Evolutionary conservation across 768 basidiomycete species (phyloP).

Genomic region (Phaeotremella skinneri): DNA sequence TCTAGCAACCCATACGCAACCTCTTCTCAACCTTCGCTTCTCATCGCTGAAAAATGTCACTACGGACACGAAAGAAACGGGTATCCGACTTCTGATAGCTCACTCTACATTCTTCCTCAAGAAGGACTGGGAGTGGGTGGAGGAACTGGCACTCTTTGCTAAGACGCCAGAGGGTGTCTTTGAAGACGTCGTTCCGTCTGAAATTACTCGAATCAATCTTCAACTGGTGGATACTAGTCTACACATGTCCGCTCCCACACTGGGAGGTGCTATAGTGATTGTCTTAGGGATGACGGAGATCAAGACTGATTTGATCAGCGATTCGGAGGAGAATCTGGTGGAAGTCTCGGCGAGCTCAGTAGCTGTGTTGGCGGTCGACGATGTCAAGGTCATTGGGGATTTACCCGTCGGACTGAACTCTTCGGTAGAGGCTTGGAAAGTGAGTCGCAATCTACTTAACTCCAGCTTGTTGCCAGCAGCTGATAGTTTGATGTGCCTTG

Average conservation of each 20-base stretch:
- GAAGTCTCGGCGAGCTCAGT: conserved; percentile 57
- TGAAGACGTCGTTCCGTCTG: conserved; percentile 86
- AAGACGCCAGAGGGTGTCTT: conserved; percentile 92
- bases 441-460: conserved; percentile 47
- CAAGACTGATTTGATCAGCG: conserved; percentile 69
- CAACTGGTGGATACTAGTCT: conserved; percentile 67
- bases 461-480: neutral
- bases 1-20: conserved; percentile 48
- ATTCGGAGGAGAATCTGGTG: conserved; percentile 61
- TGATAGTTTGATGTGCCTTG: conserved; percentile 8
- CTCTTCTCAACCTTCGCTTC: conserved; percentile 57
- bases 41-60: conserved; percentile 63
- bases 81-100: conserved; percentile 63
- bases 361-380: conserved; percentile 60
- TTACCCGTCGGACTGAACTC: conserved; percentile 21
- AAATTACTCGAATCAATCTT: conserved; percentile 71
- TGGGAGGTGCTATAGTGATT: conserved; percentile 66
- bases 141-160: conserved; percentile 63
- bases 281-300: conserved; percentile 68
- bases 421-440: conserved; percentile 67
- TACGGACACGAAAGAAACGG: conserved; percentile 73
- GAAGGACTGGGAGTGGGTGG: conserved; percentile 64
- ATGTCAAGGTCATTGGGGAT: conserved; percentile 51
- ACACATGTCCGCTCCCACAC: conserved; percentile 59
- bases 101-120: conserved; percentile 65